Evolutionary conservation across 2,329 filamentous ascomycete species (phyloP).

Genomic region (Talaromyces atroroseus): DNA sequence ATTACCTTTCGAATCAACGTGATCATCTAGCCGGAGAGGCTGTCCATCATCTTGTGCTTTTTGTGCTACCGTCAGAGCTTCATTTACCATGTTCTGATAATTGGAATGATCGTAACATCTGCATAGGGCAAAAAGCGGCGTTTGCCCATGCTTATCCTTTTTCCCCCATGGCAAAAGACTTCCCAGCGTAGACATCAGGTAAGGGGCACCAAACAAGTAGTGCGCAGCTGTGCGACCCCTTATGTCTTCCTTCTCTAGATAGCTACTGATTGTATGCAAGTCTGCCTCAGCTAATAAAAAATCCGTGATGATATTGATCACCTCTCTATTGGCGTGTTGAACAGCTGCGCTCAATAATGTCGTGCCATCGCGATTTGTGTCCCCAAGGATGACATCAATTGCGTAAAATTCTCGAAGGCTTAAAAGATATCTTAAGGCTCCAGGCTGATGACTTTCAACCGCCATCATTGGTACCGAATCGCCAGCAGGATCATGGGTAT

Average conservation of each 20-base stretch:
- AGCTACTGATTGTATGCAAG: conserved; percentile 55
- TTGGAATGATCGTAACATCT: conserved; percentile 89
- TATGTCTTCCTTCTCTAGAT: conserved; percentile 70
- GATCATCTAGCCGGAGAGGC: conserved; percentile 84
- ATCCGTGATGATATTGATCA: conserved; percentile 70
- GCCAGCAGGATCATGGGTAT: conserved; percentile 58
- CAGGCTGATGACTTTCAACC: conserved; percentile 64
- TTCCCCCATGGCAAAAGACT: conserved; percentile 78
- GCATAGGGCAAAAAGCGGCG: conserved; percentile 91
- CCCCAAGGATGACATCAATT: conserved; percentile 64
- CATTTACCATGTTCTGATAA: conserved; percentile 81
- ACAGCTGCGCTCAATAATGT: conserved; percentile 86
- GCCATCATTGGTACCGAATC: conserved; percentile 89
- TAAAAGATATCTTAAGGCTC: conserved; percentile 73
- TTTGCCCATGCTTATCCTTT: conserved; percentile 93
- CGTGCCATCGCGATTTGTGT: conserved; percentile 83
- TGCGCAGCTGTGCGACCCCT: conserved; percentile 89
- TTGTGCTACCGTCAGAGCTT: conserved; percentile 69
- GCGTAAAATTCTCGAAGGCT: conserved; percentile 72
- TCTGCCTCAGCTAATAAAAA: conserved; percentile 58
- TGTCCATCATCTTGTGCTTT: conserved; percentile 68
- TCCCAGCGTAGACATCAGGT: conserved; percentile 71
- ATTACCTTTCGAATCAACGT: conserved; percentile 88
- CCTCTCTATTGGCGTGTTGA: conserved; percentile 69
- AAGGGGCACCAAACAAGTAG: conserved; percentile 88